Conservation (phyloP, 2,329 filamentous ascomycete species). For the Scedosporium minutisporum region DNA sequence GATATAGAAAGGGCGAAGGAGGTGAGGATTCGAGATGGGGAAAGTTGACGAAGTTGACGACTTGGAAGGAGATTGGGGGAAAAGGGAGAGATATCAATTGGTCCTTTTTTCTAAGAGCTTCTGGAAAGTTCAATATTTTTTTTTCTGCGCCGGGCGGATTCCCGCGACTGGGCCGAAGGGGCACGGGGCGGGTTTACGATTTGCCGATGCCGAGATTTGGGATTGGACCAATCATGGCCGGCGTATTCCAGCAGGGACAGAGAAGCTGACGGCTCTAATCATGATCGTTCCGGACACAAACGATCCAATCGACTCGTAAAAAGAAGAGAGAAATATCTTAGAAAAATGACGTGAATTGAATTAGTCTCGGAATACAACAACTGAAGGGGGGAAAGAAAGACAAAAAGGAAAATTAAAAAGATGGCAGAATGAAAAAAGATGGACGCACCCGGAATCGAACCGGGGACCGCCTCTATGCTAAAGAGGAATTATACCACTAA, state of each 20-base stretch:
- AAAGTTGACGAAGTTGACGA: background rate
- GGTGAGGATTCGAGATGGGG: background rate
- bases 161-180: background rate
- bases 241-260: background rate
- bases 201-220: background rate
- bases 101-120: conserved; percentile 11
- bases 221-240: background rate
- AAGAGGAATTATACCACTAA: conserved; percentile 4
- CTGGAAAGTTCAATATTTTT: conserved; percentile 12
- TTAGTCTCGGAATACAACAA: too few relatives aligned
- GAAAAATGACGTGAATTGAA: too few relatives aligned
- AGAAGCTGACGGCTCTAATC: background rate
- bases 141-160: background rate
- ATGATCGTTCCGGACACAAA: too few relatives aligned
- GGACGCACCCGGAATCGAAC: conserved; percentile 5
- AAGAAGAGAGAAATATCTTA: too few relatives aligned
- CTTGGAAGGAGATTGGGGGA: background rate
- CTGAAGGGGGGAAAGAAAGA: background rate
- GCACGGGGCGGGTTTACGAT: conserved; percentile 2
- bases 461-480: conserved; percentile 4
- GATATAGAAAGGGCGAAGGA: conserved; percentile 3
- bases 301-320: too few relatives aligned
- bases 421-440: background rate
- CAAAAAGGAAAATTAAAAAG: background rate
- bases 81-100: background rate